Percentiles rank a stretch among this genome's conserved stretches.
Evolutionary conservation across 169 alveolate genomes (phyloP).

Genomic region (Plasmodium ovale): DNA sequence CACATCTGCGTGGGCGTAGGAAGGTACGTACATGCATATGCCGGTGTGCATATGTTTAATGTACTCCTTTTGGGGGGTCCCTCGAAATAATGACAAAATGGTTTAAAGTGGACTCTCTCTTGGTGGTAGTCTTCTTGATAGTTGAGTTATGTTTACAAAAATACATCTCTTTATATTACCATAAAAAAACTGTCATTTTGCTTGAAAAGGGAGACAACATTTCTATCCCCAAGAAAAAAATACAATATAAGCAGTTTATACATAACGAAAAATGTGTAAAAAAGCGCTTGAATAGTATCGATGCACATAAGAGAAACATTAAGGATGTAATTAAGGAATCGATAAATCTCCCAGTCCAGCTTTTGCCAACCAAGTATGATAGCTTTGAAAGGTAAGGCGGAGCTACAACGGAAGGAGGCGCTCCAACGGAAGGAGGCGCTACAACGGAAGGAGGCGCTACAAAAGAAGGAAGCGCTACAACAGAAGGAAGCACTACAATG

Average conservation of each 20-base stretch:
- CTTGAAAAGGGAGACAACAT: too few species aligned
- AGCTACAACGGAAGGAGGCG: too few species aligned
- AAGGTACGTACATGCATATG: neutral
- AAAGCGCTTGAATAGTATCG: neutral
- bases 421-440: too few species aligned
- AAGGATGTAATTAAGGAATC: slow-evolving; percentile 53
- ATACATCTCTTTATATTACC: neutral
- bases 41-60: neutral
- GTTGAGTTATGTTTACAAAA: neutral
- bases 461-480: too few species aligned
- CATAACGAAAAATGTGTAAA: neutral
- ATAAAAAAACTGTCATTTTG: neutral
- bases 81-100: slow-evolving; percentile 3
- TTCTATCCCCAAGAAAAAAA: neutral
- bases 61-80: too few species aligned
- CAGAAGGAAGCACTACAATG: too few species aligned
- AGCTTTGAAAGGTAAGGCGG: slow-evolving; percentile 57
- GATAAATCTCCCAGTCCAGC: slow-evolving; percentile 33
- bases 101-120: neutral
- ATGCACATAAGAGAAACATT: slow-evolving; percentile 30
- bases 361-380: slow-evolving; percentile 46
- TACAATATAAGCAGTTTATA: neutral
- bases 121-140: neutral
- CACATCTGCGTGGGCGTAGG: neutral
- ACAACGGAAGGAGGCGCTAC: too few species aligned